Evolutionary conservation across 495 filamentous ascomycete species (phyloP), one percentile per base, ranked within the genome.

Genomic region (Lophium mytilinum): DNA sequence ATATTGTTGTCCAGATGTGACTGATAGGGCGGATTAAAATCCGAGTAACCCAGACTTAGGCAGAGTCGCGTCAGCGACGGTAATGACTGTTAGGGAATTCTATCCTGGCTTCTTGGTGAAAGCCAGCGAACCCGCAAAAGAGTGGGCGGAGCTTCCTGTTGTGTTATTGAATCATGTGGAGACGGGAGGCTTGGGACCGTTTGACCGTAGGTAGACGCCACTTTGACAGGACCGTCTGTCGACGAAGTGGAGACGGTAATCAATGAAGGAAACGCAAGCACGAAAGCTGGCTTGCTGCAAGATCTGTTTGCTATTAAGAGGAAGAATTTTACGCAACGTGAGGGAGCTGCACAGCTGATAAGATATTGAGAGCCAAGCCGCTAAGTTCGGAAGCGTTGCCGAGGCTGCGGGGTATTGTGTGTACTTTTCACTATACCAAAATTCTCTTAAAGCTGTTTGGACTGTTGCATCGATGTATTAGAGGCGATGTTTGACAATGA

Each of bases 111-210:
- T 46, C 35, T 56, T 39, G 12, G 17, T 42, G 14, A 36, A 17
- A 43, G 19, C 37, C n/a, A 17, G 17, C 18, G 18, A 51, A 33
- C 11, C 19, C 21, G 37, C n/a, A 41, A 48, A 52, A 43, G 55
- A 24, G 19, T 40, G 19, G 33, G 36, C n/a, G 42, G 17, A 14
- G 34, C 11, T 48, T 41, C 19, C 17, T 37, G 8, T 15, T 19
- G 39, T 60, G 61, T 64, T 64, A 64, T 64, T 64, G 61, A 57
- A 60, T 56, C 57, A 64, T 64, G 42, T 53, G 30, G 33, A 54
- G 19, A 17, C 24, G 49, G 24, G 9, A 11, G 10, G 8, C 33
- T n/a, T 14, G 30, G 19, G 35, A 21, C 11, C 19, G 4, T 45
- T 36, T 10, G 34, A 17, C 10, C 24, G 4, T 8, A 17, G 49